Percentiles rank a stretch among this genome's conserved stretches.
These are phyloP conservation scores for Entonaema liquescens DNA, from an alignment of 495 filamentous ascomycete species.

Conservation along the genomic window DNA sequence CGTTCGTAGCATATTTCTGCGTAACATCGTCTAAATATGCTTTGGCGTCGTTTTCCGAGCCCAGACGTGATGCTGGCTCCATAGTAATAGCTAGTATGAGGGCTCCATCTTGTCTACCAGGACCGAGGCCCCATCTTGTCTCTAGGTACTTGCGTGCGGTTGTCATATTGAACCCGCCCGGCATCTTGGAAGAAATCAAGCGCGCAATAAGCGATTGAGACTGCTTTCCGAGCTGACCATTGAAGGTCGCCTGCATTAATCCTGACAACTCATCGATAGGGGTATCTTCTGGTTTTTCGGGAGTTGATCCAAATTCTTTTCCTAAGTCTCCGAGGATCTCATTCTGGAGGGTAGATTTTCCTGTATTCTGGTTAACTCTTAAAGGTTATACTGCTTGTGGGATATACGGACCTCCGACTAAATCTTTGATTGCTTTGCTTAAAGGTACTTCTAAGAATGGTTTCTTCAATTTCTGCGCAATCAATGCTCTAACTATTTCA, in stretches of 20 bases:
- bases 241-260: constrained; percentile 96
- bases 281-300: constrained; percentile 98
- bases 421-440: constrained; percentile 97
- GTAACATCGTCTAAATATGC: constrained; percentile 84
- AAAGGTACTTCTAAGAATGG: constrained; percentile 85
- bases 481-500: constrained; percentile 86
- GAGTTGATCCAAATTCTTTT: constrained; percentile 97
- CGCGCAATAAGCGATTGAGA: constrained; percentile 92
- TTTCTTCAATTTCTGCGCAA: constrained; percentile 99
- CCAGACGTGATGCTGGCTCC: constrained; percentile 89
- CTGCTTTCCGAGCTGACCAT: constrained; percentile 97
- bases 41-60: constrained; percentile 89
- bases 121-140: constrained; percentile 87
- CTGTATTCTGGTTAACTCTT: constrained; percentile 52
- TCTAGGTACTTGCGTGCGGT: constrained; percentile 92
- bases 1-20: constrained; percentile 87
- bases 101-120: constrained; percentile 91
- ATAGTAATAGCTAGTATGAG: constrained; percentile 89
- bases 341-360: constrained; percentile 97
- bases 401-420: constrained; percentile 85
- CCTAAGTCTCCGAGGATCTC: constrained; percentile 95
- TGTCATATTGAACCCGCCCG: constrained; percentile 98
- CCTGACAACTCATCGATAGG: constrained; percentile 95
- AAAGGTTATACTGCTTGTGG: neutral
- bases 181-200: constrained; percentile 98